Base-by-base conservation (phyloP, 2,329 filamentous ascomycete genomes). In the Scedosporium minutisporum region DNA sequence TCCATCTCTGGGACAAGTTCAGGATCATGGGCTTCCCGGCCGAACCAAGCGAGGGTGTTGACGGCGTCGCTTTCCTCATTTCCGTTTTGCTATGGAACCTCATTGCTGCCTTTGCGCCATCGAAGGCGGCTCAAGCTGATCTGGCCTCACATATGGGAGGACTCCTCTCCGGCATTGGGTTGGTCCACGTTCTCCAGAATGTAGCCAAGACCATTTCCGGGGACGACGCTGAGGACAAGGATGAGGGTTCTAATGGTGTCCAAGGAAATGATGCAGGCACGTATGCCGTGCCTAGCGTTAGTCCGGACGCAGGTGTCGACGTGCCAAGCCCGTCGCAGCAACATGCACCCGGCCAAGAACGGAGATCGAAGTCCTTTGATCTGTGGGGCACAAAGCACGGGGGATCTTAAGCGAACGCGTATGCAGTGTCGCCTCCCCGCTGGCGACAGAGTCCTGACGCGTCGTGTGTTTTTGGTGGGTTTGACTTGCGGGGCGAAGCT, bases 11-110 rank as follows among this genome's bases (percentile, higher is more conserved):
- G 63, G 82, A 86, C 51, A 78, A 80, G 44, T 83, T 87, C 73
- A 81, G 78, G 70, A 71, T 87, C 61, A 73, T 87, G 29, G 82
- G 80, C 7, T 75, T 85, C 64, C 84, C 84, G 12, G 78, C 81
- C n/a, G 79, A 82, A 38, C 77, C 77, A 10, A 75, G 75, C 68
- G 73, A 73, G 33, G 83, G 80, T 27, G 77, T 86, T 9, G 79
- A 83, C 62, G 82, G 82, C 0, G 74, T 85, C 12, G 77, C 77
- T 1, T 80, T 85, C 66, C 71, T 87, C 62, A 78, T 78, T n/a
- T 66, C 82, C 60, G 69, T 82, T 18, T 67, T 81, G 16, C 78
- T 80, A 10, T 66, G 83, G 46, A 81, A 85, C 67, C 67, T 85
- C 25, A 73, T 80, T 18, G 78, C 73, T 7, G 68, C 81, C 65